These are phyloP conservation scores for Maudiozyma humilis DNA, from an alignment of 1,139 yeast species.

Conservation along the genomic window DNA sequence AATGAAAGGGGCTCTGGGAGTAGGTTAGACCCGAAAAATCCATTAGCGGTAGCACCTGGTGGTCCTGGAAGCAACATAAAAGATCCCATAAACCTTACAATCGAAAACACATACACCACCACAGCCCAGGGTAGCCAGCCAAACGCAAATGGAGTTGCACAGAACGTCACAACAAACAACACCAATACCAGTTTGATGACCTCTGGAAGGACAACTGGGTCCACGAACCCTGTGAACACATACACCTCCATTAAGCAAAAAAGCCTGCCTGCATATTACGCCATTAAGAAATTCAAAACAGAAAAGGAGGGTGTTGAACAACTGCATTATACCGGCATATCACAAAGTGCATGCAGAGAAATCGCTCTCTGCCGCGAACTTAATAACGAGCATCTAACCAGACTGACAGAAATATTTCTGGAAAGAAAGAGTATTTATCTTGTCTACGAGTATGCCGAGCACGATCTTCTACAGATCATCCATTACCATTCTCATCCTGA, in stretches of 20 bases:
- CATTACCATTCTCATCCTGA: slow-evolving; percentile 93
- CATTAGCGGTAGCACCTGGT: not conserved
- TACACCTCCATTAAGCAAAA: slow-evolving; percentile 7
- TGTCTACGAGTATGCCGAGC: slow-evolving; percentile 94
- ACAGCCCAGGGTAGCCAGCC: not conserved
- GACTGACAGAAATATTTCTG: slow-evolving; percentile 72
- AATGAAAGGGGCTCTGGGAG: not conserved
- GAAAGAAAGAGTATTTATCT: slow-evolving; percentile 88
- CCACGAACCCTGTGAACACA: not conserved
- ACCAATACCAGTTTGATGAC: too few species aligned
- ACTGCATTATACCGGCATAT: slow-evolving; percentile 84
- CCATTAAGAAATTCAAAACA: slow-evolving; percentile 93
- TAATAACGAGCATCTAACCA: slow-evolving; percentile 68
- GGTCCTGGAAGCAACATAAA: not conserved
- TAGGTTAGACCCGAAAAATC: not conserved
- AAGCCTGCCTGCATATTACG: slow-evolving; percentile 37
- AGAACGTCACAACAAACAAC: too few species aligned
- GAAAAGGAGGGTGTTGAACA: slow-evolving; percentile 86
- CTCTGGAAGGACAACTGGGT: too few species aligned
- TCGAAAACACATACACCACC: not conserved
- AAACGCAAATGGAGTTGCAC: too few species aligned
- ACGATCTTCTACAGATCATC: slow-evolving; percentile 84
- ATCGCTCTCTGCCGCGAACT: slow-evolving; percentile 92
- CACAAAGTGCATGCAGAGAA: slow-evolving; percentile 93
- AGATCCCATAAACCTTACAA: not conserved